phyloP scores from a whole-genome alignment of 1,139 yeast genomes.

The Pichia sp. region DNA sequence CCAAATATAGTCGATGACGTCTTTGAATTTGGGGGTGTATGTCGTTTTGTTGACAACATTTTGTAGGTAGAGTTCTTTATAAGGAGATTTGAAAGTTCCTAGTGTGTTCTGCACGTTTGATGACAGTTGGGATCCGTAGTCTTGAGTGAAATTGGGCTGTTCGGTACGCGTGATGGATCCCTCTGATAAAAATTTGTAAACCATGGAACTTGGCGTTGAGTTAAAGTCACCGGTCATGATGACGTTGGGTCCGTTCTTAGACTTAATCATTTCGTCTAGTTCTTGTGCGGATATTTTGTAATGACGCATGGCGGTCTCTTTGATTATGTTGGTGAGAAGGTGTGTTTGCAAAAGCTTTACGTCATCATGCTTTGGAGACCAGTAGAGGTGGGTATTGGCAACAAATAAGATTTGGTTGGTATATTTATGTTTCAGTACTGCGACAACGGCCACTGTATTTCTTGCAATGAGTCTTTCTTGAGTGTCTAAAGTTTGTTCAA shows the following conservation, averaged over 20 bases:
- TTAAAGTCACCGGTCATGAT: conserved; percentile 45
- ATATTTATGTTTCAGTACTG: conserved; percentile 37
- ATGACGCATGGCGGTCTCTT: conserved; percentile 16
- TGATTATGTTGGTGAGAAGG: conserved; percentile 31
- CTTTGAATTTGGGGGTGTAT: conserved; percentile 41
- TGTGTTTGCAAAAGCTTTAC: conserved; percentile 51
- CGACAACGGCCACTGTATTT: conserved; percentile 49
- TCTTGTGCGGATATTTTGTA: conserved; percentile 24
- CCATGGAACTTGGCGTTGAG: conserved; percentile 42
- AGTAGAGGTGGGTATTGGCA: conserved; percentile 54
- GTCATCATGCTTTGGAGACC: conserved; percentile 45
- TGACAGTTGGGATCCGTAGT: conserved; percentile 18
- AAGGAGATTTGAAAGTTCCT: conserved; percentile 23
- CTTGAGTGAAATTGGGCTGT: conserved; percentile 9
- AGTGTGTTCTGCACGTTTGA: conserved; percentile 23
- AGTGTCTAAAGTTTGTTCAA: conserved; percentile 34
- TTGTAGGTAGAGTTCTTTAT: conserved; percentile 19
- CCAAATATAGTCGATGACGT: conserved; percentile 56
- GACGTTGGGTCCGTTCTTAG: conserved; percentile 20
- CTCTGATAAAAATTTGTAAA: conserved; percentile 37
- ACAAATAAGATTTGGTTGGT: conserved; percentile 37
- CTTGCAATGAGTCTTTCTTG: conserved; percentile 35
- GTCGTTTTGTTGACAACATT: conserved; percentile 38
- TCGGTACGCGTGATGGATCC: conserved; percentile 18
- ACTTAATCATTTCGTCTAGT: conserved; percentile 13